Evolutionary conservation across 257 asterid species (phyloP).

Genomic region (Solanum neorickii): DNA sequence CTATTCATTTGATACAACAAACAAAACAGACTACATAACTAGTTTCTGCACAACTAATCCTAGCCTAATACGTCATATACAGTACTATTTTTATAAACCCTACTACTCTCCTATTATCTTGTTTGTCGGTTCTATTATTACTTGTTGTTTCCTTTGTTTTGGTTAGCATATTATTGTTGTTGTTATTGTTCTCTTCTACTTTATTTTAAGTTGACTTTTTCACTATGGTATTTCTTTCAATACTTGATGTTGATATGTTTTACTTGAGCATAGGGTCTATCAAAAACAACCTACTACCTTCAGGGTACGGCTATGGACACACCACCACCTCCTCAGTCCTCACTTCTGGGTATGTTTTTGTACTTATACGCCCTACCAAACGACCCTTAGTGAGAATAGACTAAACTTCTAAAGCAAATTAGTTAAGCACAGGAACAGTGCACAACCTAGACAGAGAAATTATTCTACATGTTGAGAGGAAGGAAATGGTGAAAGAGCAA

Average conservation of each 20-base stretch:
- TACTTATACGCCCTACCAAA: neutral
- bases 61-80: neutral
- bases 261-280: neutral
- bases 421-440: neutral
- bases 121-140: neutral
- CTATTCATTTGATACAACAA: neutral
- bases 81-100: neutral
- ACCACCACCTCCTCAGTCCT: neutral
- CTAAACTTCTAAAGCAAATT: neutral
- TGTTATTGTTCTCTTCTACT: neutral
- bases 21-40: neutral
- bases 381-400: neutral
- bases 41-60: neutral
- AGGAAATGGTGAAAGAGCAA: neutral
- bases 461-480: neutral
- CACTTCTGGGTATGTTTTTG: neutral
- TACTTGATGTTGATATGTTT: neutral
- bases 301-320: neutral
- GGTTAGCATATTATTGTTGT: neutral
- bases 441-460: neutral
- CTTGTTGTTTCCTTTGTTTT: neutral
- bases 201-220: neutral
- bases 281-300: neutral
- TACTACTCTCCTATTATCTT: neutral
- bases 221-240: neutral